Evolutionary conservation across 495 filamentous ascomycete genomes (phyloP).

Genomic region (Penicillium daleae): DNA sequence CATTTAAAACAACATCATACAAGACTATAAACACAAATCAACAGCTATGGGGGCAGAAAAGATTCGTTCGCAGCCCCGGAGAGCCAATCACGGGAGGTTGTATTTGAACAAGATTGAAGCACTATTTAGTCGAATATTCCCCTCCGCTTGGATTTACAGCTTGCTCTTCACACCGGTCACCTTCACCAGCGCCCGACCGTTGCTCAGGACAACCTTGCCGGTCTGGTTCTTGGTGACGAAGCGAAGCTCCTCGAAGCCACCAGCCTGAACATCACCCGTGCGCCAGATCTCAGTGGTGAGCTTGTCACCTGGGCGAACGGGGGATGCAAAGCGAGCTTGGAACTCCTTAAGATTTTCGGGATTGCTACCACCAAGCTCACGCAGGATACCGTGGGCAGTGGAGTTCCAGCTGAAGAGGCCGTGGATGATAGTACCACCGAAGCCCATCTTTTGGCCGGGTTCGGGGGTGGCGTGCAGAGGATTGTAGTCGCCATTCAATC

Average conservation of each 20-base stretch:
- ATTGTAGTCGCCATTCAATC: constrained; percentile 90
- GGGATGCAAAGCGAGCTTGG: constrained; percentile 84
- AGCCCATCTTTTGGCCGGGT: constrained; percentile 86
- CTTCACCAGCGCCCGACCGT: constrained; percentile 80
- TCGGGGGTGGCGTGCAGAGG: constrained; percentile 84
- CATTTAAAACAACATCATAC: neutral
- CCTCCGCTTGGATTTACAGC: constrained; percentile 48
- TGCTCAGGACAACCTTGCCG: constrained; percentile 79
- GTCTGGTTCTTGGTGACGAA: constrained; percentile 71
- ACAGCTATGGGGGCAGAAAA: neutral
- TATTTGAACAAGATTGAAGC: neutral
- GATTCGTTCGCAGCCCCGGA: neutral
- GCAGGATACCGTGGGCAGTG: constrained; percentile 73
- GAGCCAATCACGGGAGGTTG: neutral
- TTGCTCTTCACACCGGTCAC: constrained; percentile 62
- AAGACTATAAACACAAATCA: neutral
- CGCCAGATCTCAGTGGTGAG: constrained; percentile 55
- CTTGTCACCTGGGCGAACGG: constrained; percentile 72
- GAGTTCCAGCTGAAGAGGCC: constrained; percentile 86
- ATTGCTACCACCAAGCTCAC: constrained; percentile 73
- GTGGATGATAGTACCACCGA: constrained; percentile 86
- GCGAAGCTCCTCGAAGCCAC: constrained; percentile 79
- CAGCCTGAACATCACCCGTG: constrained; percentile 53
- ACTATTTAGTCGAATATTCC: neutral
- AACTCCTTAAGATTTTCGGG: constrained; percentile 80